These are phyloP conservation scores for Microdochium trichocladiopsis DNA, from an alignment of 2,329 filamentous ascomycete genomes.

Conservation along the genomic window DNA sequence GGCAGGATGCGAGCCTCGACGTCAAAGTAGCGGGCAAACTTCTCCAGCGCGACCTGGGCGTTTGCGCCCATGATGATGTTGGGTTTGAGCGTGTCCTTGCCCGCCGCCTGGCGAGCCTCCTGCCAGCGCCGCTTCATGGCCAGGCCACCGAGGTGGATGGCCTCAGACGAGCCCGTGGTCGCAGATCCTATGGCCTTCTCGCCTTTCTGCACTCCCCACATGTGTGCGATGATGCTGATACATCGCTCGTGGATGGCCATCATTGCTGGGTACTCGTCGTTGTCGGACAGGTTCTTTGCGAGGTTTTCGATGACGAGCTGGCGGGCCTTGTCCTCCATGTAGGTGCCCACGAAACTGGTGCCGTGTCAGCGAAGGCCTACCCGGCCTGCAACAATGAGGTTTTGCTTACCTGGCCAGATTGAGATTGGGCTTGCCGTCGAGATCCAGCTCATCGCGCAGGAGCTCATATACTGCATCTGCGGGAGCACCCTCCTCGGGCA, in stretches of 20 bases:
- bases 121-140: slow-evolving; percentile 74
- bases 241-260: slow-evolving; percentile 58
- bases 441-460: slow-evolving; percentile 54
- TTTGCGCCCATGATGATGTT: slow-evolving; percentile 73
- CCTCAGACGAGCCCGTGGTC: slow-evolving; percentile 65
- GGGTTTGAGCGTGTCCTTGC: slow-evolving; percentile 56
- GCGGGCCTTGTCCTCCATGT: slow-evolving; percentile 61
- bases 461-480: slow-evolving; percentile 60
- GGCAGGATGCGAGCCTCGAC: slow-evolving; percentile 61
- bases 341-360: slow-evolving; percentile 60
- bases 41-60: slow-evolving; percentile 66
- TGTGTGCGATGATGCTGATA: slow-evolving; percentile 58
- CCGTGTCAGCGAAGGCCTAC: slow-evolving; percentile 1
- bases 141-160: slow-evolving; percentile 62
- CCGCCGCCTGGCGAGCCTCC: slow-evolving; percentile 48
- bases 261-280: slow-evolving; percentile 56
- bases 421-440: slow-evolving; percentile 60
- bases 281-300: slow-evolving; percentile 66
- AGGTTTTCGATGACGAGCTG: slow-evolving; percentile 62
- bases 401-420: slow-evolving; percentile 52
- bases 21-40: slow-evolving; percentile 69
- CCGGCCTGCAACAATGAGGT: too few species aligned
- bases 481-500: slow-evolving; percentile 49
- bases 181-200: slow-evolving; percentile 62
- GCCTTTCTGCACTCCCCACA: slow-evolving; percentile 55